Percentiles rank a stretch among this genome's conserved stretches.
phyloP scores from a whole-genome alignment of 108 stramenopile genomes.

The Discostella stelligeroides region DNA sequence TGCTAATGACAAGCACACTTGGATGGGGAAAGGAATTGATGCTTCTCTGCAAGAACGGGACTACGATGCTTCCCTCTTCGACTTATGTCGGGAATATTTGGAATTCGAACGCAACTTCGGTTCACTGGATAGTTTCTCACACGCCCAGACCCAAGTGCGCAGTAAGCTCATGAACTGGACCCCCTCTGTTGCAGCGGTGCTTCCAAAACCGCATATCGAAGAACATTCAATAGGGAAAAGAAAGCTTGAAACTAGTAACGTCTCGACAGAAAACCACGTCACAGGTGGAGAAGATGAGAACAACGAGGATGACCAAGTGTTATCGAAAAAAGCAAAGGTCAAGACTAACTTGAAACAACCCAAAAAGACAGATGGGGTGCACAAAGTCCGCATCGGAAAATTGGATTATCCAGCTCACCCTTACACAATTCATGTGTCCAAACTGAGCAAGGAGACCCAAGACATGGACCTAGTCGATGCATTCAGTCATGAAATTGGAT shows the following conservation, averaged over 20 bases:
- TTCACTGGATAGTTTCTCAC: conserved; percentile 59
- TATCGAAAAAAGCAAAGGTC: conserved; percentile 41
- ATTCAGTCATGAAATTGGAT: conserved; percentile 68
- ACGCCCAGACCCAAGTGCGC: conserved; percentile 51
- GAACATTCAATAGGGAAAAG: conserved; percentile 30
- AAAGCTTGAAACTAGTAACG: conserved; percentile 25
- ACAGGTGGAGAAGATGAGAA: conserved; percentile 26
- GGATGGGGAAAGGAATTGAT: conserved; percentile 17
- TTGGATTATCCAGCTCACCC: conserved; percentile 89
- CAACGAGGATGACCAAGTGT: conserved; percentile 14
- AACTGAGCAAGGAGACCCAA: conserved; percentile 62
- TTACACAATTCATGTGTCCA: conserved; percentile 82
- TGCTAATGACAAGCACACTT: conserved; percentile 4
- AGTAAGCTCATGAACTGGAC: conserved; percentile 55
- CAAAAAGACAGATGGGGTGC: conserved; percentile 52
- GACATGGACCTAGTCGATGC: conserved; percentile 89
- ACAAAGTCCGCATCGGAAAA: conserved; percentile 79
- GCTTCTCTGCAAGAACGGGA: conserved; percentile 37
- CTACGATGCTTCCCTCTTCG: conserved; percentile 56
- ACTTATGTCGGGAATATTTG: conserved; percentile 74
- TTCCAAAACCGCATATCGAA: conserved; percentile 12
- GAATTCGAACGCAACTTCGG: conserved; percentile 75
- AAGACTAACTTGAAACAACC: conserved; percentile 49
- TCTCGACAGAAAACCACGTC: conserved; percentile 11
- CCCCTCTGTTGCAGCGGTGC: not conserved